These are phyloP conservation scores for Caryopteris hybrid DNA, from an alignment of 305 asterid genomes.

Conservation along the genomic window DNA sequence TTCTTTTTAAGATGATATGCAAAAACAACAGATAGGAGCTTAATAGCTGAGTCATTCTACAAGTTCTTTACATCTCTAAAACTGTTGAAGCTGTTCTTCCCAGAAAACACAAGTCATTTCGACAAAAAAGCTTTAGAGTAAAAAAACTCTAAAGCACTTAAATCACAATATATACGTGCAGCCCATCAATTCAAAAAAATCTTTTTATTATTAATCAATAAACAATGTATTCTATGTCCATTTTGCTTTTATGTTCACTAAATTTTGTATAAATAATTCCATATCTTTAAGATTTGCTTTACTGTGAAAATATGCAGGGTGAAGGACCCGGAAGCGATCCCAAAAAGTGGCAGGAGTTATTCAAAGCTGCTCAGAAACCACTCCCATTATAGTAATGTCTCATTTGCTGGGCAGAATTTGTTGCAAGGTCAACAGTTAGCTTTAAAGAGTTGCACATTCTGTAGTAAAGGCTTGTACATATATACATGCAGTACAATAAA, in stretches of 20 bases:
- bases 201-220: too few relatives aligned
- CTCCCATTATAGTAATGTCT: not conserved
- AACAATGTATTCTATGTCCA: too few relatives aligned
- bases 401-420: not conserved
- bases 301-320: slow-evolving; percentile 54
- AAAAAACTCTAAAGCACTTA: not conserved
- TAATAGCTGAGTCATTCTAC: not conserved
- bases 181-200: not conserved
- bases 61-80: not conserved
- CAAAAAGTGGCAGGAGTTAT: slow-evolving; percentile 65
- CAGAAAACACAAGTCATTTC: not conserved
- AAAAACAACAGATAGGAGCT: not conserved
- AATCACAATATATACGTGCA: not conserved
- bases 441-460: not conserved
- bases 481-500: not conserved
- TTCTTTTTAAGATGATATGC: not conserved
- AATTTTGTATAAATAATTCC: too few relatives aligned
- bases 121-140: not conserved
- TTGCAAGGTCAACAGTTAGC: not conserved
- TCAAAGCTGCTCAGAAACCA: slow-evolving; percentile 44
- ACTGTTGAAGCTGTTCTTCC: not conserved
- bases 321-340: slow-evolving; percentile 89
- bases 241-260: too few relatives aligned
- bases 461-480: not conserved
- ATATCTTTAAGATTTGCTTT: too few relatives aligned